These are phyloP conservation scores for Oryza punctata DNA, from an alignment of 176 grass and related monocot genomes.

Conservation along the genomic window DNA sequence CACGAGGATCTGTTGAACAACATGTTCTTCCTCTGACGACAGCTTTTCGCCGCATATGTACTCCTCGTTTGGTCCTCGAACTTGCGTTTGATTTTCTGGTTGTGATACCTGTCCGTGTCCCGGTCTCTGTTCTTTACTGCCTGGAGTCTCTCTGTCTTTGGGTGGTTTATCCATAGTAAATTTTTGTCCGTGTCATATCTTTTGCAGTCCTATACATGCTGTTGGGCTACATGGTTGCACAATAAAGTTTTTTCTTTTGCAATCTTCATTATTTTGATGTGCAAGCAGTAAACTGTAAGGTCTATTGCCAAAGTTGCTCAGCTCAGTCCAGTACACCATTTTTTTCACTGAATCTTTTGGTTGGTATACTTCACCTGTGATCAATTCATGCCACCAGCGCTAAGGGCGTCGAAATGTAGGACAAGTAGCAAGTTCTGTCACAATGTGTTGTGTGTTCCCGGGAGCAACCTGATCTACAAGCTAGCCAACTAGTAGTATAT, in stretches of 20 bases:
- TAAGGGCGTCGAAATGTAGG: not conserved
- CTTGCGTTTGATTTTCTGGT: not conserved
- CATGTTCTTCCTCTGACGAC: constrained; percentile 62
- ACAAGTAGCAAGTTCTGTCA: not conserved
- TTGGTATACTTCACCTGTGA: too few species aligned
- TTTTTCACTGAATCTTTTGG: too few species aligned
- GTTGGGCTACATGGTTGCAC: not conserved
- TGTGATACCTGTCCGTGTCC: too few species aligned
- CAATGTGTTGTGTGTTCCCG: not conserved
- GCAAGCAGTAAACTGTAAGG: too few species aligned
- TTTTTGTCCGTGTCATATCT: not conserved
- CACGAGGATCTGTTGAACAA: constrained; percentile 40
- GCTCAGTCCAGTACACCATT: too few species aligned
- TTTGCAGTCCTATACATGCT: not conserved
- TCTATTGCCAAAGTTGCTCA: not conserved
- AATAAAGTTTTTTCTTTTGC: not conserved
- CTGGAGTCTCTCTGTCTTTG: not conserved
- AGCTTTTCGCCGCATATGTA: not conserved
- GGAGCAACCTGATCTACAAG: constrained; percentile 26
- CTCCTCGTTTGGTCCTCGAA: not conserved
- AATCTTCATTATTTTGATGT: not conserved
- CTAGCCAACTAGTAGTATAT: not conserved
- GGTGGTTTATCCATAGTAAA: not conserved
- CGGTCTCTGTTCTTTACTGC: not conserved
- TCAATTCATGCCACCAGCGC: not conserved